Percentiles rank a stretch among this genome's conserved stretches.
Conservation (phyloP, 1,284 basidiomycete genomes). For the Neonothopanus nambi region DNA sequence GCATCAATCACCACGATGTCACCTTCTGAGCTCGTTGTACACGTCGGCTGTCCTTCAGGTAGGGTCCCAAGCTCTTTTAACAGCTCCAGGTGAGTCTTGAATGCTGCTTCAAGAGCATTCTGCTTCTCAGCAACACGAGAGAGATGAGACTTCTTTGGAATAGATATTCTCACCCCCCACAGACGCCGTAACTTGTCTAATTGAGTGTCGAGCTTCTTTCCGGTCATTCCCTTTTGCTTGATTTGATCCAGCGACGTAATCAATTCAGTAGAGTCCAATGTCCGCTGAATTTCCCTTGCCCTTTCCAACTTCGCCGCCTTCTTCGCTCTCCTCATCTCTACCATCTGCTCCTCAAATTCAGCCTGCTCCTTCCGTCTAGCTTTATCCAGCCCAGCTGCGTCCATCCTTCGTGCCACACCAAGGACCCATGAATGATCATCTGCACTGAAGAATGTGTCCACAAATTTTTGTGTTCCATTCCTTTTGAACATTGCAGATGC, state of each 20-base stretch:
- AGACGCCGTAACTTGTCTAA: slow-evolving; percentile 15
- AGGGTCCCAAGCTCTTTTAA: background rate
- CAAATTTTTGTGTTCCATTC: slow-evolving; percentile 28
- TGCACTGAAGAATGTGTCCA: slow-evolving; percentile 29
- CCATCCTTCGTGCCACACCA: no score
- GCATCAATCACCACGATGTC: no score
- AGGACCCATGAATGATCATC: background rate
- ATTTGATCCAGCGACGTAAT: slow-evolving; percentile 14
- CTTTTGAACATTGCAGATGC: slow-evolving; percentile 24
- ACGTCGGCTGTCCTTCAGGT: background rate
- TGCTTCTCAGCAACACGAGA: slow-evolving; percentile 12
- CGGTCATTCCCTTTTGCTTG: slow-evolving; percentile 12
- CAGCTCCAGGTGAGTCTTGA: slow-evolving; percentile 11
- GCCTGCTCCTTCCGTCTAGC: no score
- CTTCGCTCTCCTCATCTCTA: slow-evolving; percentile 7
- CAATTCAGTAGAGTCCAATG: slow-evolving; percentile 2
- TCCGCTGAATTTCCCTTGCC: background rate
- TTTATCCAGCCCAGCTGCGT: no score
- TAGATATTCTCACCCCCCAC: slow-evolving; percentile 15
- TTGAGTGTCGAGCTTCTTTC: slow-evolving; percentile 15
- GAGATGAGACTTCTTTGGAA: slow-evolving; percentile 15
- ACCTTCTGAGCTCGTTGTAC: background rate
- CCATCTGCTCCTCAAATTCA: slow-evolving; percentile 6
- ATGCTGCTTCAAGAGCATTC: slow-evolving; percentile 7
- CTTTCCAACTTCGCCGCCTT: background rate